Conservation (phyloP, 2,329 filamentous ascomycete genomes). For the Lecanicillium sp. region DNA sequence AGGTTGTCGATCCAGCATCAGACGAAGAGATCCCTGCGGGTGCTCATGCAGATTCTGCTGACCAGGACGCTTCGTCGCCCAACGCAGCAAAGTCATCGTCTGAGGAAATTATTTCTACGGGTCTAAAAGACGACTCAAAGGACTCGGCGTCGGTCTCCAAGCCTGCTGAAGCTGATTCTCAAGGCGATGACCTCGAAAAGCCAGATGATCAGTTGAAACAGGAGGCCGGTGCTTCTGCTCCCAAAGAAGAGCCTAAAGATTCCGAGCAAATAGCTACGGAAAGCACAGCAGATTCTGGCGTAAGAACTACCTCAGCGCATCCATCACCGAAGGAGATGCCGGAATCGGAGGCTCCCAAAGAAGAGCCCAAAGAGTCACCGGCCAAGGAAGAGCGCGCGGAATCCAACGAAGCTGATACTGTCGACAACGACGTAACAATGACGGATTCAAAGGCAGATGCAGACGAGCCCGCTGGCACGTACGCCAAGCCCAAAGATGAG, state of each 20-base stretch:
- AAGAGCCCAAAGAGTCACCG: not conserved
- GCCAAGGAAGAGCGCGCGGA: not conserved
- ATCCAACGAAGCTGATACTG: no score
- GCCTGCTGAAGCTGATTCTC: not conserved
- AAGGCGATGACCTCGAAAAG: not conserved
- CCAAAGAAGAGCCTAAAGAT: not conserved
- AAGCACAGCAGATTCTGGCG: not conserved
- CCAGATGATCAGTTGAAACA: constrained; percentile 2
- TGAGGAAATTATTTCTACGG: not conserved
- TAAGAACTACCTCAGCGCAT: no score
- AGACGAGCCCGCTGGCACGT: no score
- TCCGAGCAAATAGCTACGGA: not conserved
- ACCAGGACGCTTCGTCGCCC: not conserved
- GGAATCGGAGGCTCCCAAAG: not conserved
- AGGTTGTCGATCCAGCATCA: constrained; percentile 6
- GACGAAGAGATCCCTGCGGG: not conserved
- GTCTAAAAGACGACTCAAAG: not conserved
- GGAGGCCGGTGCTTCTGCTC: not conserved
- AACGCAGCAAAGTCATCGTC: not conserved
- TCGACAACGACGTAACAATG: no score
- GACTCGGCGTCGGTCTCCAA: not conserved
- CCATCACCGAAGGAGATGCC: not conserved
- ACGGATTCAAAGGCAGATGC: not conserved
- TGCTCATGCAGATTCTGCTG: not conserved
- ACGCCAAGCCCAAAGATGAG: not conserved